Base-by-base conservation (phyloP, 495 filamentous ascomycete species). In the Wilcoxina mikolae region DNA sequence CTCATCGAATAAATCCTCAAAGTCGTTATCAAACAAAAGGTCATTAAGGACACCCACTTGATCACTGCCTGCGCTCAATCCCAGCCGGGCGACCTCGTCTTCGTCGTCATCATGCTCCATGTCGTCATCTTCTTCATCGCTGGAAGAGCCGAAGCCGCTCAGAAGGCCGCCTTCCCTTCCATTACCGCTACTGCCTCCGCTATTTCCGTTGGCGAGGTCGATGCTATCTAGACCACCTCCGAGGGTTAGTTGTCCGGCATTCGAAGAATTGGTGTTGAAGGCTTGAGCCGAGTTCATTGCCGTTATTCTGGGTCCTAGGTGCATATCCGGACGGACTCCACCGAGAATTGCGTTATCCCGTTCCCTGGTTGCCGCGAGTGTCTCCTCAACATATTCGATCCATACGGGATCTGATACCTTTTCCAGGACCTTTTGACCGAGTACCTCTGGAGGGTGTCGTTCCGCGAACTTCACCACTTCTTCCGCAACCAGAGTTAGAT, bases 391-490 rank as follows among this genome's bases (percentile, higher is more conserved):
- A 60, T 96, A 99, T 50, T 87, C 82, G 49, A 90, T 83, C 91
- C 91, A 99, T 49, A 86, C 79, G 18, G 78, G 76, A 58, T 84
- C 82, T 72, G 88, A 81, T 20, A 95, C 87, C 57, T 83, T 86
- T 52, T 95, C 85, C 62, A 95, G 71, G 3, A 99, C 90, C 10
- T 76, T 74, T 48, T 84, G 83, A 18, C 85, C 87, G 3, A 96
- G 76, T 43, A 90, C 68, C 67, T 95, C 90, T 2, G 87, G 83
- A 18, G 89, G 82, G 68, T 95, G 86, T 20, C 93, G 81, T 68
- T 96, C 90, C 33, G 87, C 90, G 67, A 96, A 99, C 69, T 96
- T 96, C 58, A 95, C 91, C 17, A 99, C 93, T 66, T 99, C 91
- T 67, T 99, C 91, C 12, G 91, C 93, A 54, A 99, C 94, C 12